phyloP scores from a whole-genome alignment of 2,329 filamentous ascomycete species.

The Xylaria polymorpha region DNA sequence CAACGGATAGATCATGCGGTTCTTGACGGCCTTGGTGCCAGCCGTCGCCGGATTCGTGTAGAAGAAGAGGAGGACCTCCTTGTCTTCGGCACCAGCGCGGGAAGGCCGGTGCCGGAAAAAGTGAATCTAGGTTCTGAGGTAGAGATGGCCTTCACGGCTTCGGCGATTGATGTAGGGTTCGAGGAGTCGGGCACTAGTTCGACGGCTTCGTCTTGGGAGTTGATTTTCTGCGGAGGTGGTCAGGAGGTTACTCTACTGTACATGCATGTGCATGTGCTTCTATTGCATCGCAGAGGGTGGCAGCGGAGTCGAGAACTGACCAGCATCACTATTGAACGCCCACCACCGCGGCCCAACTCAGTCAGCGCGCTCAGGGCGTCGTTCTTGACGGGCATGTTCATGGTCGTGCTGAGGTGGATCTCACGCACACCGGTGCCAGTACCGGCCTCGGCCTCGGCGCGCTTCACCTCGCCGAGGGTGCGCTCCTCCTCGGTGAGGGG shows the following conservation, averaged over 20 bases:
- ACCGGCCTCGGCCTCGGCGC: constrained; percentile 79
- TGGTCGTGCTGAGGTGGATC: constrained; percentile 68
- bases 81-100: constrained; percentile 62
- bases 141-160: constrained; percentile 71
- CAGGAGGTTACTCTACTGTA: not conserved
- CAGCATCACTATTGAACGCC: constrained; percentile 71
- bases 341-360: constrained; percentile 64
- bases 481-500: constrained; percentile 84
- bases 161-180: constrained; percentile 64
- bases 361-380: constrained; percentile 73
- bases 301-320: constrained; percentile 57
- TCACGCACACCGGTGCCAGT: constrained; percentile 71
- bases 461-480: constrained; percentile 76
- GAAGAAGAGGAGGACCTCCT: constrained; percentile 77
- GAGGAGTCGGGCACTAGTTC: constrained; percentile 69
- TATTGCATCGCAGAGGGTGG: not conserved
- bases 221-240: constrained; percentile 69
- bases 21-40: constrained; percentile 75
- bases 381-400: constrained; percentile 69
- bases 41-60: constrained; percentile 80
- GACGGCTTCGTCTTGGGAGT: constrained; percentile 75
- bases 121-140: constrained; percentile 78
- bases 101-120: constrained; percentile 77
- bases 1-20: constrained; percentile 84
- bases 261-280: not conserved